Base-by-base conservation (phyloP, 116 monocot species). In the Papilionanthe hybrid region DNA sequence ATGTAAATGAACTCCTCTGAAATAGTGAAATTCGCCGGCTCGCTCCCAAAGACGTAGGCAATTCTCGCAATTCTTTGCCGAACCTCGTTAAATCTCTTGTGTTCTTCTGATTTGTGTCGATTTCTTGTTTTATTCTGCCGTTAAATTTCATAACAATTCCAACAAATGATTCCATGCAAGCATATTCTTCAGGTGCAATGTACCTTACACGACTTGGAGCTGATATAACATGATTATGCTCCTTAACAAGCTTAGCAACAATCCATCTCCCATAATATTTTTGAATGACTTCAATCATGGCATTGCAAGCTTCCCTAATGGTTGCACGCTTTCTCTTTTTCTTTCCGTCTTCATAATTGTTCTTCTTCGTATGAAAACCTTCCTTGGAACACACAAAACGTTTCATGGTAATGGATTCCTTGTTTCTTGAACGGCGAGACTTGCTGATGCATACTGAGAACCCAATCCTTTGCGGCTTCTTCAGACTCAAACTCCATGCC, bases 401-500 rank as follows among this genome's bases (percentile, higher is more conserved):
- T 20, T 88, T 90, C 96, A 96, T 96, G 65, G 93, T 96, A 41
- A 96, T 88, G 13, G 93, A 90, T 73, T 96, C 96, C 53, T 96
- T 88, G 72, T 90, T 91, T 27, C 90, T 91, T 22, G 96, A 96
- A 3, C 96, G 96, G 15, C 96, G 89, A 25, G 96, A 96, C 83
- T 90, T 90, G 82, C 91, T 91, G 71, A 93, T 96, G 67, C 96
- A 93, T 42, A 96, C 96, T 18, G 91, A 93, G 67, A 96, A 96
- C 0, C 96, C 96, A 0, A 96, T 85, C 76, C 81, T 93, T 96
- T 78, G 93, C 96, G 68, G 91, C 86, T 76, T 96, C 96, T 72
- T 90, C 96, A 9, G 96, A 92, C 58, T 96, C 96, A 77, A 96
- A 96, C 67, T 91, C 91, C 96, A 96, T 96, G 29, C 93, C 96